Percentiles rank a stretch among this genome's conserved stretches.
These are phyloP conservation scores for Suhomyces sp. DNA, from an alignment of 805 yeast genomes.

Conservation along the genomic window DNA sequence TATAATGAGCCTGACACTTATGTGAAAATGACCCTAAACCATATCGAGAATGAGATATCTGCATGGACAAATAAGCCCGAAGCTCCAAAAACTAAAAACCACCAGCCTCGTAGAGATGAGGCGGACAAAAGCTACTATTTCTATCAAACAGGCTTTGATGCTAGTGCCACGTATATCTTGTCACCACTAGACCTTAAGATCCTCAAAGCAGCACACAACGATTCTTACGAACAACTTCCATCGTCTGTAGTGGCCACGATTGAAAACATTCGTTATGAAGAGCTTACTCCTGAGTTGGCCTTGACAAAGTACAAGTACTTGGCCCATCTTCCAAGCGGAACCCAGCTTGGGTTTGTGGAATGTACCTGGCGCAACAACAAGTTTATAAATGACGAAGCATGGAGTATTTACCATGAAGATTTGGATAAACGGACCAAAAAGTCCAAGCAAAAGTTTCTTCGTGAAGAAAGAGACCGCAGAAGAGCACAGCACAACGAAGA, in stretches of 20 bases:
- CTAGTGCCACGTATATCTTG: constrained; percentile 60
- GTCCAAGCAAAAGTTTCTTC: constrained; percentile 45
- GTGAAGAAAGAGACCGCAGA: constrained; percentile 60
- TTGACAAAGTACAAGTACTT: constrained; percentile 66
- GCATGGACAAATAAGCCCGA: constrained; percentile 31
- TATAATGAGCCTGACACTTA: constrained; percentile 60
- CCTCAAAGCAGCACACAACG: constrained; percentile 56
- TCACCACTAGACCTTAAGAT: constrained; percentile 80
- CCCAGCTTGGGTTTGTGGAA: constrained; percentile 79
- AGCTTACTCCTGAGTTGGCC: constrained; percentile 57
- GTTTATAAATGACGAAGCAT: constrained; percentile 29
- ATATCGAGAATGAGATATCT: constrained; percentile 48
- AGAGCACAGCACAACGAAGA: constrained; percentile 59
- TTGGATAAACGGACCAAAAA: constrained; percentile 54
- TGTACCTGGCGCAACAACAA: constrained; percentile 66
- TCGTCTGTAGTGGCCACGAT: constrained; percentile 55
- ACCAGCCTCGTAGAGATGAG: constrained; percentile 8
- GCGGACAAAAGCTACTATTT: constrained; percentile 54
- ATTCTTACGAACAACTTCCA: constrained; percentile 65
- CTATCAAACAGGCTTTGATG: constrained; percentile 73
- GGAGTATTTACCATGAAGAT: constrained; percentile 51
- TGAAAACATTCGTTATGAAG: constrained; percentile 68
- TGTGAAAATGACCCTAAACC: constrained; percentile 51
- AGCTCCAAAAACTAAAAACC: constrained; percentile 13
- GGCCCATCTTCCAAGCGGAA: constrained; percentile 80